Evolutionary conservation across 306 rosid species (phyloP).

Genomic region (Mucuna pruriens): DNA sequence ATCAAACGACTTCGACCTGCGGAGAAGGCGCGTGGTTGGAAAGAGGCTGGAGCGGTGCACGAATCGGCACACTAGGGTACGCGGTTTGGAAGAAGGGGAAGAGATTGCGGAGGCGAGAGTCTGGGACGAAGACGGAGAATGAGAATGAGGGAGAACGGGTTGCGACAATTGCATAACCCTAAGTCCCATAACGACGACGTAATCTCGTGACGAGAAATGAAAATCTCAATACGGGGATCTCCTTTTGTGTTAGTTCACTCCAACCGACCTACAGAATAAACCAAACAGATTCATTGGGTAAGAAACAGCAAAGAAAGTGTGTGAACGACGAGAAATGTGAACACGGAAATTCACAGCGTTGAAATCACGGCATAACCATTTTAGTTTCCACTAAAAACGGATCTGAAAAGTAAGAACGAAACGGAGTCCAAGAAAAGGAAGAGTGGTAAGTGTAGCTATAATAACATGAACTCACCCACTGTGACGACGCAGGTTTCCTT

Average conservation of each 20-base stretch:
- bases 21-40: conserved; percentile 42
- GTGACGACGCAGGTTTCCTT: background rate
- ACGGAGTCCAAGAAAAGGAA: conserved; percentile 37
- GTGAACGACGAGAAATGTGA: background rate
- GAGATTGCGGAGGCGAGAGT: conserved; percentile 61
- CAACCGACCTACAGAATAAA: conserved; percentile 39
- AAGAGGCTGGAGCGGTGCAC: conserved; percentile 53
- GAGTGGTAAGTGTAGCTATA: background rate
- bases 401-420: conserved; percentile 15
- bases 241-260: conserved; percentile 2
- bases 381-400: conserved; percentile 40
- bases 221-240: too few species aligned
- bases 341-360: background rate
- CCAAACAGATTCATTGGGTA: background rate
- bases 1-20: conserved; percentile 53
- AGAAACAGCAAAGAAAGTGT: background rate
- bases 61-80: conserved; percentile 45
- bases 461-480: conserved; percentile 30
- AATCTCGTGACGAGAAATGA: too few species aligned
- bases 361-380: conserved; percentile 7
- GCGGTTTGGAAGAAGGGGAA: conserved; percentile 55
- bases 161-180: conserved; percentile 72
- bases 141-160: conserved; percentile 61
- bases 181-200: conserved; percentile 49
- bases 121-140: conserved; percentile 64